phyloP scores from a whole-genome alignment of 2,329 filamentous ascomycete genomes.

The Ilyonectria destructans region DNA sequence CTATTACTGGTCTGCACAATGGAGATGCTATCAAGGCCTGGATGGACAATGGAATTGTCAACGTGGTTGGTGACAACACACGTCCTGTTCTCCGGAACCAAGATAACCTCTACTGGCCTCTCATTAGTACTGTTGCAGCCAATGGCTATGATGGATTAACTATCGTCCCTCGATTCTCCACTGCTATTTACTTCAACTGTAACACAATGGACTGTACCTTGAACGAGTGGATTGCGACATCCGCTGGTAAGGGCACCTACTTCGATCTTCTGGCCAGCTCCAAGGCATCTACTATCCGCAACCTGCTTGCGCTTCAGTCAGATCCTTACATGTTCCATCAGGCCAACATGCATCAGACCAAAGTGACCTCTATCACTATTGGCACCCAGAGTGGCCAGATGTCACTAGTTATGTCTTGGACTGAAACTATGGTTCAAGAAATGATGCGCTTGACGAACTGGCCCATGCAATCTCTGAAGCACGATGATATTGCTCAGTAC shows the following conservation, averaged over 20 bases:
- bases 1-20: conserved; percentile 40
- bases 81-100: conserved; percentile 24
- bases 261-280: conserved; percentile 22
- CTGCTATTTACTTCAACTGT: conserved; percentile 42
- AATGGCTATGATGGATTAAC: conserved; percentile 37
- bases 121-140: conserved; percentile 34
- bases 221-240: conserved; percentile 40
- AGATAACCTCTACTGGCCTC: conserved; percentile 36
- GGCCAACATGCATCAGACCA: conserved; percentile 36
- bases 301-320: conserved; percentile 29
- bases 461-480: conserved; percentile 34
- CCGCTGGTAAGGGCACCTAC: conserved; percentile 32
- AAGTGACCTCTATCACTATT: conserved; percentile 30
- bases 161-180: conserved; percentile 36
- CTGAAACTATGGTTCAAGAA: conserved; percentile 38
- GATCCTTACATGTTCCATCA: conserved; percentile 43
- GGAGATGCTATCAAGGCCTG: conserved; percentile 39
- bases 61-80: conserved; percentile 41
- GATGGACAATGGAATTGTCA: conserved; percentile 36
- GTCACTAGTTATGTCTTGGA: conserved; percentile 36
- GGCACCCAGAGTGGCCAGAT: conserved; percentile 32
- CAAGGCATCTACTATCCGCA: conserved; percentile 28
- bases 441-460: conserved; percentile 37
- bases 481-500: conserved; percentile 37
- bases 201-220: conserved; percentile 33